Percentiles rank a stretch among this genome's conserved stretches.
phyloP scores from a whole-genome alignment of 345 rosid species.

The thale cress (Arabidopsis thaliana) region TAIR10.1 NC_003071.7:17415501-17416000 shows the following conservation, averaged over 20 bases:
- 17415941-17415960: slow-evolving; percentile 99
- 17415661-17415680: slow-evolving; percentile 91
- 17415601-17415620: slow-evolving; percentile 86
- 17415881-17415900: slow-evolving; percentile 98
- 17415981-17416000: slow-evolving; percentile 58
- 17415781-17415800: background rate
- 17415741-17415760: background rate
- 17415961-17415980: slow-evolving; percentile 88
- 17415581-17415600: slow-evolving; percentile 77
- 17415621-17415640: slow-evolving; percentile 84
- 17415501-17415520: background rate
- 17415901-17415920: slow-evolving; percentile 97
- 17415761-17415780: slow-evolving; percentile 14
- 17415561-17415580: slow-evolving; percentile 78
- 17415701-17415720: slow-evolving; percentile 37
- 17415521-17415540: background rate
- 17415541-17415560: slow-evolving; percentile 50
- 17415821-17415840: slow-evolving; percentile 78
- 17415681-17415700: slow-evolving; percentile 66
- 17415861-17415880: slow-evolving; percentile 96
- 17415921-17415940: slow-evolving; percentile 79
- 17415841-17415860: slow-evolving; percentile 89
- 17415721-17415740: slow-evolving; percentile 16
- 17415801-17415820: slow-evolving; percentile 89
- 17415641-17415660: slow-evolving; percentile 97